These are phyloP conservation scores for Neopestalotiopsis clavispora DNA, from an alignment of 2,329 filamentous ascomycete genomes.

Conservation along the genomic window DNA sequence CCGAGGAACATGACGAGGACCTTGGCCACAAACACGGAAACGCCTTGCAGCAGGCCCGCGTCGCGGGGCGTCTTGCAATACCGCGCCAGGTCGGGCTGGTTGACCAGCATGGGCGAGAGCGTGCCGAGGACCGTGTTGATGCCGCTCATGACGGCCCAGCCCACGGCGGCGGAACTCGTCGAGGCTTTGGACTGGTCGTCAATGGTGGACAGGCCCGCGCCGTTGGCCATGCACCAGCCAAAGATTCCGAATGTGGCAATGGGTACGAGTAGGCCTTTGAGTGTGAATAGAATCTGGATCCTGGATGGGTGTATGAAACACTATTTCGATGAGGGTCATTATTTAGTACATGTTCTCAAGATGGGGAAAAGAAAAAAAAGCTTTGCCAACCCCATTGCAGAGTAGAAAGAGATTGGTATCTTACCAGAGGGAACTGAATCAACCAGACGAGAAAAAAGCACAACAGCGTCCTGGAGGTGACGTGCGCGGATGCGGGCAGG, in stretches of 20 bases:
- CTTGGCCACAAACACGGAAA: constrained; percentile 29
- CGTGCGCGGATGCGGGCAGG: constrained; percentile 35
- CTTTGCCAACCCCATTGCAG: not conserved
- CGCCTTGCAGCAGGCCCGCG: constrained; percentile 36
- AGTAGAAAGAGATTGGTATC: not conserved
- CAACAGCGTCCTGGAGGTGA: constrained; percentile 40
- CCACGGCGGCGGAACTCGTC: too few species aligned
- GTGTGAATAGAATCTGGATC: constrained; percentile 40
- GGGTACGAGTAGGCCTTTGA: constrained; percentile 41
- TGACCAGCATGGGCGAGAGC: constrained; percentile 40
- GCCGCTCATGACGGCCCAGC: constrained; percentile 24
- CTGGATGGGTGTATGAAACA: constrained; percentile 39
- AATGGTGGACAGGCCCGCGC: constrained; percentile 30
- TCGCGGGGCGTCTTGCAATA: constrained; percentile 38
- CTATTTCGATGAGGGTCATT: not conserved
- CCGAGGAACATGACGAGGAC: constrained; percentile 36
- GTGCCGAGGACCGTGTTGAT: constrained; percentile 44
- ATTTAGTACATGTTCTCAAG: not conserved
- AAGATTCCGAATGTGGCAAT: constrained; percentile 42
- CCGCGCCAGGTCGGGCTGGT: constrained; percentile 41
- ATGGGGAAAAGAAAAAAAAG: too few species aligned
- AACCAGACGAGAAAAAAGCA: constrained; percentile 45
- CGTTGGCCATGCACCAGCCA: constrained; percentile 38
- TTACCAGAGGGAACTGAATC: constrained; percentile 32
- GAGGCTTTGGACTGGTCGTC: constrained; percentile 19